Conservation (phyloP, 257 asterid genomes). For the Solanum tarijense region DNA sequence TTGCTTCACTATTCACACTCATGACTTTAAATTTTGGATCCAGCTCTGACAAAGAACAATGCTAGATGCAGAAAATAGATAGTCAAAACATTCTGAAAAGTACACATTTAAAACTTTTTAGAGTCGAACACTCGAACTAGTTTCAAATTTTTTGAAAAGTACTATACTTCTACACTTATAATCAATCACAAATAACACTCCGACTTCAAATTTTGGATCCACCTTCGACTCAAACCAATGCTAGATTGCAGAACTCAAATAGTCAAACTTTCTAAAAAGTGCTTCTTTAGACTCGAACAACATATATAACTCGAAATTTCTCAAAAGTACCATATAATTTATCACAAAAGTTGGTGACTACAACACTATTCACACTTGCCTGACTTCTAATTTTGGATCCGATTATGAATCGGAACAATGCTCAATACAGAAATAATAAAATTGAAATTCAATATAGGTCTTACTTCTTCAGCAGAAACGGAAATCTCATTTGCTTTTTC, state of each 20-base stretch:
- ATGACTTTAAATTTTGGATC: neutral
- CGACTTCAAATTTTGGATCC: neutral
- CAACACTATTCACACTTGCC: neutral
- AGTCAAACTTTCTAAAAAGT: neutral
- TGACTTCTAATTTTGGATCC: neutral
- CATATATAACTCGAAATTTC: neutral
- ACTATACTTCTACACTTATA: neutral
- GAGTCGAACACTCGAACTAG: neutral
- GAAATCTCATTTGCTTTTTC: slow-evolving; percentile 97
- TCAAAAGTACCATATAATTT: neutral
- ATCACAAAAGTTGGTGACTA: neutral
- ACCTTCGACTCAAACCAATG: neutral
- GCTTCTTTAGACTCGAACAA: neutral
- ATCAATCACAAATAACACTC: neutral
- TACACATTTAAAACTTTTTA: neutral
- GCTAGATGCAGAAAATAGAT: neutral
- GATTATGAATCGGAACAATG: neutral
- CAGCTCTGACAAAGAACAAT: neutral
- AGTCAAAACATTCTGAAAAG: neutral
- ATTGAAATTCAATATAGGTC: neutral
- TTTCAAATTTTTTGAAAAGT: neutral
- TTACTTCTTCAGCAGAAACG: slow-evolving; percentile 95
- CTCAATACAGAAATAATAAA: neutral
- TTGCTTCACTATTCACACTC: neutral
- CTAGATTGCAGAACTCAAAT: neutral